Evolutionary conservation across 257 asterid species (phyloP), one percentile per base, ranked within the genome.

Genomic region (Dorcoceras hygrometricum): DNA sequence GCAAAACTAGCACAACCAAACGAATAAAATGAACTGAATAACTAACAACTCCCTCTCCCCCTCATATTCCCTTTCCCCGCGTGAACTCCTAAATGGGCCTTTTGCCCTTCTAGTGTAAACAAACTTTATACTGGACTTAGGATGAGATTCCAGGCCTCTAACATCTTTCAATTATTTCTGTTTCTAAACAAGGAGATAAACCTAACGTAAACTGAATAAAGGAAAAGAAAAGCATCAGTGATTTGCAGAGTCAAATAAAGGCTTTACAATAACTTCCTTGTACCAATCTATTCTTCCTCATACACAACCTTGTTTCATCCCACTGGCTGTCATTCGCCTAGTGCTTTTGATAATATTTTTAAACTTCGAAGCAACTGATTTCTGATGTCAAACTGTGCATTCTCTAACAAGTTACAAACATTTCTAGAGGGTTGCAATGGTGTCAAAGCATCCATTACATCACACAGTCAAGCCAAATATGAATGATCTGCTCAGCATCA

Each of bases 201-300:
- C 23, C n/a, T 43, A 63, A 34, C 36, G 46, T 54, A 59, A 62
- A 50, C 62, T 48, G 27, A 5, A 62, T 18, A 10, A 3, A 67
- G 57, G 43, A 66, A 20, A 67, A 46, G 10, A 31, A 57, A 57
- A 23, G 34, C 23, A 71, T 71, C 66, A 50, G 24, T 50, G 5
- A 29, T 59, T 25, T 63, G 3, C 18, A 34, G 29, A 46, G 32
- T 46, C 4, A n/a, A 8, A 11, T 46, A 61, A 23, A 28, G 28
- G 14, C 57, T 54, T 20, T 25, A 25, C 36, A 16, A 23, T 36
- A 65, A 55, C 46, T 58, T 57, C 53, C 9, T n/a, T 48, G 59
- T 11, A 62, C 31, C 54, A 31, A n/a, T 56, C 10, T 63, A n/a
- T 16, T 50, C 70, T 39, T 57, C 11, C 26, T 20, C n/a, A 23